Conservation (phyloP, 352 stramenopile species). For the Globisporangium polare region DNA sequence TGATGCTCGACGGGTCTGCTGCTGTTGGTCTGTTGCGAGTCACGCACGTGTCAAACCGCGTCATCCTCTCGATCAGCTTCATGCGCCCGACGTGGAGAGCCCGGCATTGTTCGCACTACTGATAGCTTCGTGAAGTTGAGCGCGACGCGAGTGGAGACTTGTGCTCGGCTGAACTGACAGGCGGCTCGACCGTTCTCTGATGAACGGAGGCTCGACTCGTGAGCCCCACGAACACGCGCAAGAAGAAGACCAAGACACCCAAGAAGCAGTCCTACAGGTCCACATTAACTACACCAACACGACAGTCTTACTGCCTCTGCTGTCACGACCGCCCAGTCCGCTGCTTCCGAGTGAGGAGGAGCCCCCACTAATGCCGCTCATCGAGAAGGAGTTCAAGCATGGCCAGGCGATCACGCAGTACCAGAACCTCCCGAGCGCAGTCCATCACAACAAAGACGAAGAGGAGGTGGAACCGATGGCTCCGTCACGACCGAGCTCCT, state of each 20-base stretch:
- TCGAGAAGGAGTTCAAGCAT: slow-evolving; percentile 3
- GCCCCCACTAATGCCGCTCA: background rate
- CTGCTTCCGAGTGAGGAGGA: background rate
- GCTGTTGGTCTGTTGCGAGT: no score
- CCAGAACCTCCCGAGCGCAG: slow-evolving; percentile 2
- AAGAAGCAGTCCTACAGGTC: background rate
- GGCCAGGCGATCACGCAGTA: background rate
- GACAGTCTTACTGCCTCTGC: background rate
- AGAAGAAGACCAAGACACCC: background rate
- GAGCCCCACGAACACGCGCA: background rate
- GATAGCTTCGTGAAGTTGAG: background rate
- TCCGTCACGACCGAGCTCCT: background rate
- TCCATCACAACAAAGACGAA: background rate
- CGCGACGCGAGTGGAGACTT: background rate
- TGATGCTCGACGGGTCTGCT: no score
- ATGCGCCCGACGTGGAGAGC: background rate
- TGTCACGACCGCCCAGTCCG: background rate
- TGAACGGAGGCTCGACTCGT: background rate
- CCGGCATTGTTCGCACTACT: background rate
- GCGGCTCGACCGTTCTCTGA: background rate
- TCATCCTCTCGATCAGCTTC: background rate
- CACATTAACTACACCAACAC: background rate
- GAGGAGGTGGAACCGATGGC: background rate
- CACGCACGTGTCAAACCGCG: no score
- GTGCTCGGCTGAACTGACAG: background rate